Conservation (phyloP, 805 yeast genomes). For the Yarrowia phangngaensis region DNA sequence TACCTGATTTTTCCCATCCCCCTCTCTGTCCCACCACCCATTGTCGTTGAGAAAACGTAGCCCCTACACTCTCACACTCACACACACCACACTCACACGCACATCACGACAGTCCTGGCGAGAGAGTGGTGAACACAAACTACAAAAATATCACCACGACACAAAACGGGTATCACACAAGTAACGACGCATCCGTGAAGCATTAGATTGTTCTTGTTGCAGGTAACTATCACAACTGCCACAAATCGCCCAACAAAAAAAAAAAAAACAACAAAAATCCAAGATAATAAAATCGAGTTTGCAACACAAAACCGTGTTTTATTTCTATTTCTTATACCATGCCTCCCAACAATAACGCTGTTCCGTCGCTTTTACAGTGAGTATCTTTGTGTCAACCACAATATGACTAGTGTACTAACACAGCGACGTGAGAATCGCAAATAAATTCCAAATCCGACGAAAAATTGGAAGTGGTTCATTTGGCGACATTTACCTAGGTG, state of each 20-base stretch:
- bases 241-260: too few relatives aligned
- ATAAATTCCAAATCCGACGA: constrained; percentile 88
- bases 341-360: constrained; percentile 20
- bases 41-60: constrained; percentile 27
- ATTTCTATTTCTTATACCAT: too few relatives aligned
- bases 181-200: too few relatives aligned
- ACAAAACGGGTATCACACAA: too few relatives aligned
- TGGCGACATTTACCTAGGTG: constrained; percentile 89
- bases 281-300: too few relatives aligned
- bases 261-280: too few relatives aligned
- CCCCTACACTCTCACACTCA: constrained; percentile 14
- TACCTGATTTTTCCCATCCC: constrained; percentile 21
- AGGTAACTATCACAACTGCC: too few relatives aligned
- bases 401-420: constrained; percentile 5
- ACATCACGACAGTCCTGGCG: too few relatives aligned
- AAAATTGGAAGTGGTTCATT: constrained; percentile 96
- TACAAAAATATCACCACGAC: too few relatives aligned
- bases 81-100: neutral
- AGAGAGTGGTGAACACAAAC: too few relatives aligned
- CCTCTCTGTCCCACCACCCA: constrained; percentile 22
- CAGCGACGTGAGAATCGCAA: constrained; percentile 83
- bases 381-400: constrained; percentile 3
- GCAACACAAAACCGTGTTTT: too few relatives aligned
- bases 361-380: constrained; percentile 27
- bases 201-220: too few relatives aligned